phyloP scores from a whole-genome alignment of 1,284 basidiomycete genomes.

The Trametes versicolor region DNA sequence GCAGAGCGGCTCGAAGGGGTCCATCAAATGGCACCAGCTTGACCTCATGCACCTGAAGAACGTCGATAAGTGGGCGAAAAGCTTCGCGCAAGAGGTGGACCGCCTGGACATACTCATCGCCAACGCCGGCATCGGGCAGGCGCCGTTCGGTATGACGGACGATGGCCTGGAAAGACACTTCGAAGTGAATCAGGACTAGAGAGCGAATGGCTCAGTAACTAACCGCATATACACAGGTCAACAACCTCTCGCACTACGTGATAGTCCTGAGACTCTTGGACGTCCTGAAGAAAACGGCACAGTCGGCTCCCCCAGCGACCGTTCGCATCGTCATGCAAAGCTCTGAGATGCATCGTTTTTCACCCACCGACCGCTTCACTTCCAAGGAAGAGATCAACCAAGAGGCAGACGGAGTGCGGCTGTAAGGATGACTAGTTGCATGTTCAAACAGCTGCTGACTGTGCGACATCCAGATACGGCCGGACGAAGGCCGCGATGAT shows the following conservation, averaged over 20 bases:
- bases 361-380: constrained; percentile 38
- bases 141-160: constrained; percentile 41
- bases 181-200: constrained; percentile 22
- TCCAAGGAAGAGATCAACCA: constrained; percentile 45
- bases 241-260: constrained; percentile 45
- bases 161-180: constrained; percentile 46
- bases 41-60: constrained; percentile 41
- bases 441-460: constrained; percentile 1
- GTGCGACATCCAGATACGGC: constrained; percentile 34
- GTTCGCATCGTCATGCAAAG: constrained; percentile 46
- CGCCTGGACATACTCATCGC: constrained; percentile 45
- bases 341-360: constrained; percentile 43
- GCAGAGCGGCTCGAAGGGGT: constrained; percentile 70
- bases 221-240: constrained; percentile 35
- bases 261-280: constrained; percentile 43
- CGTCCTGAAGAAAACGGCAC: constrained; percentile 43
- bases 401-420: constrained; percentile 37
- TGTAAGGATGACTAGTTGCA: constrained; percentile 26
- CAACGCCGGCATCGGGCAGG: constrained; percentile 45
- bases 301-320: constrained; percentile 35
- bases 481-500: constrained; percentile 44
- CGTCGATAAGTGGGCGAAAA: constrained; percentile 40
- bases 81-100: constrained; percentile 37
- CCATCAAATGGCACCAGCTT: constrained; percentile 40
- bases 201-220: background rate